Percentiles rank a stretch among this genome's conserved stretches.
Conservation (phyloP, 1,284 basidiomycete genomes). For the Cryptococcus sp. region DNA sequence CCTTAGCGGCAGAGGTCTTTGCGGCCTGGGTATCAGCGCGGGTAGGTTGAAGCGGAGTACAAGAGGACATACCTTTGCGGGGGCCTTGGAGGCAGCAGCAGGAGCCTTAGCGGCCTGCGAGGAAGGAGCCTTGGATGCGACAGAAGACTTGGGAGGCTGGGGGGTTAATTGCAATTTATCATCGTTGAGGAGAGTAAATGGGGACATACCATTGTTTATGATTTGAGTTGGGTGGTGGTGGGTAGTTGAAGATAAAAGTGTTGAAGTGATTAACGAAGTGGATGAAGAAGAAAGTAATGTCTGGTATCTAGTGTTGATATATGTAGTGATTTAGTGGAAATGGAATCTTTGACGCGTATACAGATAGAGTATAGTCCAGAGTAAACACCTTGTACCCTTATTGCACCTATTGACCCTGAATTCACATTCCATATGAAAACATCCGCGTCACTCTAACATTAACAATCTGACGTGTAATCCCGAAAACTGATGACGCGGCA, state of each 20-base stretch:
- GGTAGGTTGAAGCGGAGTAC: neutral
- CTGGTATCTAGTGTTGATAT: neutral
- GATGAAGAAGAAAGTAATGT: neutral
- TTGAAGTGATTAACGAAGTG: constrained; percentile 6
- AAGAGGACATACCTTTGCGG: constrained; percentile 57
- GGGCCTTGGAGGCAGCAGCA: constrained; percentile 52
- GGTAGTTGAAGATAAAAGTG: constrained; percentile 1
- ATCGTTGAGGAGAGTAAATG: constrained; percentile 8
- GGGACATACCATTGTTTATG: neutral
- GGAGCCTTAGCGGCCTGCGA: constrained; percentile 52
- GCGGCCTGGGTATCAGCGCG: constrained; percentile 52
- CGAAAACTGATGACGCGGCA: neutral
- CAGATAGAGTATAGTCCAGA: no score
- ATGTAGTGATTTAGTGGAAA: neutral
- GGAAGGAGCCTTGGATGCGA: constrained; percentile 58
- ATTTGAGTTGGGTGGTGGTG: constrained; percentile 6
- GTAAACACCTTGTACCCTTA: neutral
- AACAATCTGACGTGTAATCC: neutral
- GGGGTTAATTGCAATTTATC: constrained; percentile 6
- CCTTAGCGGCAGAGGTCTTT: constrained; percentile 62
- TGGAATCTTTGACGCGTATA: neutral
- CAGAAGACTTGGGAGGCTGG: constrained; percentile 48
- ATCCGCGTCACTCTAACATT: neutral
- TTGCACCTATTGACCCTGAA: neutral
- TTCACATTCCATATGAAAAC: no score